Base-by-base conservation (phyloP, 2,329 filamentous ascomycete species). In the Sclerotinia minor region DNA sequence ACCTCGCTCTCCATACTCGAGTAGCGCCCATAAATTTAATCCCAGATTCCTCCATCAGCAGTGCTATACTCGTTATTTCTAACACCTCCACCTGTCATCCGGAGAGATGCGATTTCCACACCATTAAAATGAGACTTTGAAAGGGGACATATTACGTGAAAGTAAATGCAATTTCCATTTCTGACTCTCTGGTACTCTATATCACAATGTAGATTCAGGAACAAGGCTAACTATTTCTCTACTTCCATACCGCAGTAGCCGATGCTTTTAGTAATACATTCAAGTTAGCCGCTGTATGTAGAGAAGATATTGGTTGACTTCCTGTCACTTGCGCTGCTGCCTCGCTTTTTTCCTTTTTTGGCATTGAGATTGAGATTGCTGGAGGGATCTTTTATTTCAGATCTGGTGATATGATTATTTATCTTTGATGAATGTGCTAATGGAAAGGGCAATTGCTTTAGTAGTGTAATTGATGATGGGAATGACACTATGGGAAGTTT, bases 201-300 rank as follows among this genome's bases (percentile, higher is more conserved):
- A 70, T 60, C 73, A 73, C 41, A 72, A 72, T 24, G 69, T 83
- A 32, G 82, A 84, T 72, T 80, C 77, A 1, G 81, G 81, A 6
- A 82, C 80, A 5, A 75, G 74, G 0, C 80, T 21, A 79, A 79
- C 68, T 80, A 81, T 71, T 72, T 81, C 9, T 79, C 68, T 80
- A 81, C 71, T 72, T 81, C 9, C 80, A 81, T 0, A 70, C 76
- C 13, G 69, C 70, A 11, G 72, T 83, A 15, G 78, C 79, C 3
- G 68, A 73, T 11, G 72, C 71, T 5, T 73, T 83, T 49, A 81
- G 82, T 54, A 73, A 73, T 1, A 75, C 78, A 0, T 84, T 84
- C 72, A 64, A 69, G 7, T 82, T 82, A 0, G 77, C 81, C 1
- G 82, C 78, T 0, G 71, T 67, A 6, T 80, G 77, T 38, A 72